Conservation (phyloP, 176 grass and related monocot species). For the Oryza longistaminata region DNA sequence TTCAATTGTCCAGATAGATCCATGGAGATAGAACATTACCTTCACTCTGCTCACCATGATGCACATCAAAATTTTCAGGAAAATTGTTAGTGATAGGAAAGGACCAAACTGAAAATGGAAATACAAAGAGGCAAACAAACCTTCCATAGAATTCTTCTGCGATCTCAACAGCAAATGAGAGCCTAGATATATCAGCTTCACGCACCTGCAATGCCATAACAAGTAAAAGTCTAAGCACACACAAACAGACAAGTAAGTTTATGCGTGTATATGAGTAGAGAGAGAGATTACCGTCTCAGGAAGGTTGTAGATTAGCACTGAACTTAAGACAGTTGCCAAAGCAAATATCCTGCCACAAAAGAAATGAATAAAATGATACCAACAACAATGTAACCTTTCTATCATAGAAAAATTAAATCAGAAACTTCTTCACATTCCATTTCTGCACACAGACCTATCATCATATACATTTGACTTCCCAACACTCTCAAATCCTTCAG, state of each 20-base stretch:
- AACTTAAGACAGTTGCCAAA: slow-evolving; percentile 93
- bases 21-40: slow-evolving; percentile 50
- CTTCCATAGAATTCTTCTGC: slow-evolving; percentile 99
- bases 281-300: slow-evolving; percentile 76
- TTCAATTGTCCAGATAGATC: background rate
- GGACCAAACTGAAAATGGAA: slow-evolving; percentile 11
- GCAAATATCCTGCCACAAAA: slow-evolving; percentile 84
- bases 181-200: slow-evolving; percentile 97
- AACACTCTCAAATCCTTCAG: slow-evolving; percentile 99
- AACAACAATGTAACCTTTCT: background rate
- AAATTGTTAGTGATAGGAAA: slow-evolving; percentile 31
- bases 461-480: slow-evolving; percentile 99
- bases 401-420: slow-evolving; percentile 10
- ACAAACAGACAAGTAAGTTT: background rate
- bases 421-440: background rate
- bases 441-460: slow-evolving; percentile 72
- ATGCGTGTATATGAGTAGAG: background rate
- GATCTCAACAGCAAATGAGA: slow-evolving; percentile 98
- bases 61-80: slow-evolving; percentile 26
- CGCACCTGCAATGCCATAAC: slow-evolving; percentile 65
- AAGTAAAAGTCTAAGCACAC: slow-evolving; percentile 14
- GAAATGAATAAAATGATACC: background rate
- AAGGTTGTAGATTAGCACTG: slow-evolving; percentile 99
- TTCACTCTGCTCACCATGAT: slow-evolving; percentile 71
- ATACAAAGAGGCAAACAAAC: slow-evolving; percentile 39